Base-by-base conservation (phyloP, 2,329 filamentous ascomycete species). In the Dactylellina haptotyla region DNA sequence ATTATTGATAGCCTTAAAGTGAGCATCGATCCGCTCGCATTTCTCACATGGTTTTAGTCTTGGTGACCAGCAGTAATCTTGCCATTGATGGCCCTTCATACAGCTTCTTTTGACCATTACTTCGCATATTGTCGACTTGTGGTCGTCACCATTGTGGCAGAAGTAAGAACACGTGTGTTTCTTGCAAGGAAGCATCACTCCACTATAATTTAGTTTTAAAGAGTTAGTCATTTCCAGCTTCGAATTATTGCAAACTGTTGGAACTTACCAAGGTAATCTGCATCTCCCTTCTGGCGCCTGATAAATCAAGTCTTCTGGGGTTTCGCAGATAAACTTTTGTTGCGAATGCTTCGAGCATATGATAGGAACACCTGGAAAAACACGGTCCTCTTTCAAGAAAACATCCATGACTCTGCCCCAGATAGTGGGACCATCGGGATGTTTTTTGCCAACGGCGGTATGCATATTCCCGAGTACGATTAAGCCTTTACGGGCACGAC, bases 211-310 rank as follows among this genome's bases (percentile, higher is more conserved):
- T 63, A 45, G 25, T 12, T 23, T 23, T 46, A 9, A n/a, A n/a
- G n/a, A n/a, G n/a, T 5, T 30, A 50, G 45, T 50, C 5, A 10
- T 30, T 32, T 18, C 57, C 76, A 41, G 45, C 12, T 0, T 9
- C 3, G 18, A 43, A 43, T 71, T 56, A 39, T 9, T 9, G n/a
- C n/a, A 5, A 10, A 23, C 9, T 4, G 8, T 4, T 6, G 14
- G 30, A 46, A 65, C 83, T 79, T 81, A 89, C 87, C 90, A 93
- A 18, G 82, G 83, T 53, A 87, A 82, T 0, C 81, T 81, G 75
- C 90, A 93, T 0, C 90, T 90, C 3, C 90, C 90, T 77, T 93
- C 89, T 0, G 90, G 90, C 39, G 86, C 89, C 16, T 85, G 79
- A 0, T 72, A 78, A 1, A 87, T 85, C 77, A 93, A 93, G 43